These are phyloP conservation scores for Sordaria brevicollis DNA, from an alignment of 495 filamentous ascomycete genomes.

Conservation along the genomic window DNA sequence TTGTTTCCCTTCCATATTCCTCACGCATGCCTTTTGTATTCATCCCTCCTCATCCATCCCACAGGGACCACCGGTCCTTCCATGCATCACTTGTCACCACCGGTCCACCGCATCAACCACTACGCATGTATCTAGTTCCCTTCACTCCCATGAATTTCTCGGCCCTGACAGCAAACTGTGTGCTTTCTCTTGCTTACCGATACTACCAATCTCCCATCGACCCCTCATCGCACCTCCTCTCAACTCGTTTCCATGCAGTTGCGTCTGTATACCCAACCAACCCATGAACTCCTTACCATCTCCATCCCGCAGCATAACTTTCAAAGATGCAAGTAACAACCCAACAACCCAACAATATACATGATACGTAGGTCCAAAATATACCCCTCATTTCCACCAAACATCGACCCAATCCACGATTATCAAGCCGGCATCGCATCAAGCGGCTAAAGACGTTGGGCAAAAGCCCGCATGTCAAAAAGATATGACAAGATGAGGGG, in stretches of 20 bases:
- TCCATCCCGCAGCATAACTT: background rate
- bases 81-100: background rate
- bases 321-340: background rate
- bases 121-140: background rate
- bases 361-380: background rate
- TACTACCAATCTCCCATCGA: rapidly evolving
- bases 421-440: background rate
- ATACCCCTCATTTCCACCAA: background rate
- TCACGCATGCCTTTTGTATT: no score
- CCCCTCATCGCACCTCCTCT: background rate
- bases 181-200: background rate
- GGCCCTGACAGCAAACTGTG: background rate
- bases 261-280: background rate
- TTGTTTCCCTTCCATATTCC: no score
- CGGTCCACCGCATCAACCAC: background rate
- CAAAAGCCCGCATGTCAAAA: background rate
- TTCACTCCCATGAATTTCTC: background rate
- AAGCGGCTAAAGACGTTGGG: background rate
- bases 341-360: background rate
- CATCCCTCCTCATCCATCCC: background rate
- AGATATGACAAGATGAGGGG: background rate
- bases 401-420: background rate
- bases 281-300: background rate
- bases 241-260: background rate
- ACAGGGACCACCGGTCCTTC: background rate